A percentile compares a stretch with the other conserved stretches of the same genome.
These are phyloP conservation scores for Glarea lozoyensis DNA, from an alignment of 495 filamentous ascomycete species.

Conservation along the genomic window DNA sequence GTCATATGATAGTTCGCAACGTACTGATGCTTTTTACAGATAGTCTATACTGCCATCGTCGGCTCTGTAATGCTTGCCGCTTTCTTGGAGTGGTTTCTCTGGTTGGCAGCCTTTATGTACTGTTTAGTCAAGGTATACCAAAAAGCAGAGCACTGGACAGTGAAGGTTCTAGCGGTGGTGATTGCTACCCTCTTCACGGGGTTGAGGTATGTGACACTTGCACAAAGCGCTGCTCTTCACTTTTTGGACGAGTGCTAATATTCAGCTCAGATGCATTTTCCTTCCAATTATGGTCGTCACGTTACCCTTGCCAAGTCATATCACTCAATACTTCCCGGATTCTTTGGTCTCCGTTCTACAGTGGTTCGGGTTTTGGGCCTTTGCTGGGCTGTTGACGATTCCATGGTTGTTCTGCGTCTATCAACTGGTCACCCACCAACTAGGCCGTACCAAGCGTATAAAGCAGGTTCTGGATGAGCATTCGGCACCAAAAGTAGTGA, in stretches of 20 bases:
- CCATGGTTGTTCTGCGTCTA: constrained; percentile 95
- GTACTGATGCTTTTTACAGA: constrained; percentile 35
- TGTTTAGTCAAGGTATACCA: constrained; percentile 80
- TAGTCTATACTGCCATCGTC: constrained; percentile 75
- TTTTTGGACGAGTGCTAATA: neutral
- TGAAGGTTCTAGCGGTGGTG: constrained; percentile 63
- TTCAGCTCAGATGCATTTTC: constrained; percentile 60
- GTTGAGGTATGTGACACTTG: constrained; percentile 51
- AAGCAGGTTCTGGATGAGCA: constrained; percentile 77
- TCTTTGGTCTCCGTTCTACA: constrained; percentile 63
- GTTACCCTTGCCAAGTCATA: constrained; percentile 66
- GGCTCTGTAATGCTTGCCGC: constrained; percentile 77
- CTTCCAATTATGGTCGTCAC: constrained; percentile 93
- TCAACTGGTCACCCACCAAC: constrained; percentile 73
- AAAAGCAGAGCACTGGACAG: constrained; percentile 84
- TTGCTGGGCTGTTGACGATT: constrained; percentile 71
- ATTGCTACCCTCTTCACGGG: constrained; percentile 65
- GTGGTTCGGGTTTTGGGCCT: constrained; percentile 97
- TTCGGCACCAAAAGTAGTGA: constrained; percentile 88
- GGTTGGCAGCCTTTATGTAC: constrained; percentile 87
- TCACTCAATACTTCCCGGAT: constrained; percentile 62
- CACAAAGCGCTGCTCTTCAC: no score
- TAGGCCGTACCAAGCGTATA: constrained; percentile 73
- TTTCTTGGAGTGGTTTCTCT: constrained; percentile 88
- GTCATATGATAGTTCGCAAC: constrained; percentile 11